A percentile compares a stretch with the other conserved stretches of the same genome.
Conservation (phyloP, 148 eudicot species). For the Oxyria digyna region DNA sequence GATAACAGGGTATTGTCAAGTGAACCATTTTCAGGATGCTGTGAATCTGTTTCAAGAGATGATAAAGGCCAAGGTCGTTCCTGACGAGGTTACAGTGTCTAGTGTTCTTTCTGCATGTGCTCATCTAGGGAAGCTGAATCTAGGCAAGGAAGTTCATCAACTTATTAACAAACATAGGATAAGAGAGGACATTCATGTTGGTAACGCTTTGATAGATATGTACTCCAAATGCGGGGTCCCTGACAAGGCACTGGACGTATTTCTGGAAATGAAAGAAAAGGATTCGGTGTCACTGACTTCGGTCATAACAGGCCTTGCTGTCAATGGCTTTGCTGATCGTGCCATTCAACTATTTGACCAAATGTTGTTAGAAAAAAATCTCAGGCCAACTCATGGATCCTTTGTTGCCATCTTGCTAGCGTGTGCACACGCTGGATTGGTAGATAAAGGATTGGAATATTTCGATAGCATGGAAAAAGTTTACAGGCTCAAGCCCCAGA, state of each 20-base stretch:
- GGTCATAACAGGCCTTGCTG: conserved; percentile 57
- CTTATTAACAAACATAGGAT: conserved; percentile 26
- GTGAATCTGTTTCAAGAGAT: conserved; percentile 43
- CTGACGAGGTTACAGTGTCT: conserved; percentile 44
- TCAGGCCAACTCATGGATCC: conserved; percentile 45
- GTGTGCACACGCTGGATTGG: conserved; percentile 61
- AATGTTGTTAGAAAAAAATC: conserved; percentile 32
- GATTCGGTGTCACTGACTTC: conserved; percentile 67
- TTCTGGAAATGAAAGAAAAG: conserved; percentile 42
- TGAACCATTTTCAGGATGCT: conserved; percentile 32
- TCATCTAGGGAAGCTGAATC: conserved; percentile 42
- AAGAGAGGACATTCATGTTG: conserved; percentile 43
- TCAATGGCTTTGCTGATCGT: conserved; percentile 38
- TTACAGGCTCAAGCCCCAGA: conserved; percentile 45
- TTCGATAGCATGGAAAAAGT: conserved; percentile 44
- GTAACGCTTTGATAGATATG: conserved; percentile 63
- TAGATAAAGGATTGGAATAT: conserved; percentile 46
- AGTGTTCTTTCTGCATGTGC: conserved; percentile 66
- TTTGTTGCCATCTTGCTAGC: conserved; percentile 63
- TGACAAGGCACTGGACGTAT: conserved; percentile 39
- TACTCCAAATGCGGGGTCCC: conserved; percentile 67
- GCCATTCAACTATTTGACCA: conserved; percentile 42
- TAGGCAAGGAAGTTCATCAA: conserved; percentile 44
- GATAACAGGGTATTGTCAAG: conserved; percentile 52
- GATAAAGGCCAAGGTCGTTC: conserved; percentile 43